A percentile compares a stretch with the other conserved stretches of the same genome.
phyloP scores from a whole-genome alignment of 2,329 filamentous ascomycete species.

The Fusarium sublunatum region DNA sequence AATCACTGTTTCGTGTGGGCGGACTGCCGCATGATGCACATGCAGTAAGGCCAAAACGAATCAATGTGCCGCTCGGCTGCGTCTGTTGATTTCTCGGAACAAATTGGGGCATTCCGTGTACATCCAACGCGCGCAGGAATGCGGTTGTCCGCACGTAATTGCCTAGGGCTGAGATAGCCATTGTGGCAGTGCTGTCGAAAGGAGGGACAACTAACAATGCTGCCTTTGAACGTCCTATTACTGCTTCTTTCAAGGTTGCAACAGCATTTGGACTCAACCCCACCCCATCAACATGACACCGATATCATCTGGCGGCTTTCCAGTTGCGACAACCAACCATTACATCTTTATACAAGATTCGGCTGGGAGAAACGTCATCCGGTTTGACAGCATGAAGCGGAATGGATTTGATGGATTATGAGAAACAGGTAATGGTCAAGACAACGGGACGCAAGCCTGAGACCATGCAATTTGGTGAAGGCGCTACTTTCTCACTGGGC shows the following conservation, averaged over 20 bases:
- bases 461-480: slow-evolving; percentile 33
- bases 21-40: slow-evolving; percentile 38
- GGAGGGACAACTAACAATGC: slow-evolving; percentile 28
- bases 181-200: slow-evolving; percentile 36
- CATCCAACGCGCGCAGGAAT: slow-evolving; percentile 26
- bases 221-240: slow-evolving; percentile 20
- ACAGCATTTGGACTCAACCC: slow-evolving; percentile 17
- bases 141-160: slow-evolving; percentile 17
- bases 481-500: slow-evolving; percentile 46
- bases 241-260: slow-evolving; percentile 15
- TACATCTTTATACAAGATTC: slow-evolving; percentile 5
- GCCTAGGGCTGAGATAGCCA: slow-evolving; percentile 36
- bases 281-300: slow-evolving; percentile 7
- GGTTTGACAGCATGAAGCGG: slow-evolving; percentile 27
- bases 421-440: slow-evolving; percentile 24
- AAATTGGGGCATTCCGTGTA: slow-evolving; percentile 40
- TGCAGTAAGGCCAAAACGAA: slow-evolving; percentile 38
- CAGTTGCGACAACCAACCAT: slow-evolving; percentile 2
- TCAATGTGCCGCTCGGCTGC: slow-evolving; percentile 30
- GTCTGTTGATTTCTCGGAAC: slow-evolving; percentile 42
- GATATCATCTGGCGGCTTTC: slow-evolving; percentile 3
- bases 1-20: slow-evolving; percentile 36
- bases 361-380: slow-evolving; percentile 10
- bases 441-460: slow-evolving; percentile 30
- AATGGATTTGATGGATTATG: slow-evolving; percentile 27